phyloP scores from a whole-genome alignment of 805 yeast species.

The Kluyveromyces wickerhamii region DNA sequence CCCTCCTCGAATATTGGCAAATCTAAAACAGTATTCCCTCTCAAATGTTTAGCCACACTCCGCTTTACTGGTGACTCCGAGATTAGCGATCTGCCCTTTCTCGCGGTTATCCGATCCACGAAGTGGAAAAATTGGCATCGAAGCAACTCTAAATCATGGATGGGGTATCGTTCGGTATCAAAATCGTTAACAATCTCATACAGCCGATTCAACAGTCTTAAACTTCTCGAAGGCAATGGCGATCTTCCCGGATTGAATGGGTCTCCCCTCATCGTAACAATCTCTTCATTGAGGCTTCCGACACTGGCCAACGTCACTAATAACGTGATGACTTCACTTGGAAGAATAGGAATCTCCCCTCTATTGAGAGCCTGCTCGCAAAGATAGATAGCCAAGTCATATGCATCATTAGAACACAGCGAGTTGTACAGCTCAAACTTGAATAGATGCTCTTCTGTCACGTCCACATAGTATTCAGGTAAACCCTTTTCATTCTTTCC shows the following conservation, averaged over 20 bases:
- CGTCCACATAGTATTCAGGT: conserved; percentile 23
- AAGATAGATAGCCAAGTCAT: conserved; percentile 31
- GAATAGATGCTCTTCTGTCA: conserved; percentile 14
- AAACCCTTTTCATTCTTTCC: not conserved
- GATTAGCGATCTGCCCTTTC: conserved; percentile 3
- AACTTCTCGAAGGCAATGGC: conserved; percentile 29
- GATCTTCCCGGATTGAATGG: conserved; percentile 21
- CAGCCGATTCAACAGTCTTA: conserved; percentile 23
- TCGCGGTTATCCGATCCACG: conserved; percentile 14
- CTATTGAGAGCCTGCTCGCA: conserved; percentile 25
- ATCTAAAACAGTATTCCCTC: no score
- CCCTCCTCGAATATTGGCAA: no score
- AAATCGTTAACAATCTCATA: conserved; percentile 14
- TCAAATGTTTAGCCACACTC: no score
- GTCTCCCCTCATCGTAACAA: conserved; percentile 21
- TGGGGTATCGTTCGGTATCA: conserved; percentile 10
- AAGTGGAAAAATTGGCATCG: conserved; percentile 27
- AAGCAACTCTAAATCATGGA: conserved; percentile 18
- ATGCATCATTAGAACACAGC: conserved; percentile 26
- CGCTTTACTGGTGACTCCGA: not conserved
- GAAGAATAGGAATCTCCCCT: conserved; percentile 22
- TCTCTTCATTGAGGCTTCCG: conserved; percentile 24
- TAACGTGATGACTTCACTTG: conserved; percentile 27
- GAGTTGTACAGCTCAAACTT: conserved; percentile 26
- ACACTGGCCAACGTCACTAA: conserved; percentile 33